phyloP scores from a whole-genome alignment of 805 yeast species.

The Saturnispora bothae region DNA sequence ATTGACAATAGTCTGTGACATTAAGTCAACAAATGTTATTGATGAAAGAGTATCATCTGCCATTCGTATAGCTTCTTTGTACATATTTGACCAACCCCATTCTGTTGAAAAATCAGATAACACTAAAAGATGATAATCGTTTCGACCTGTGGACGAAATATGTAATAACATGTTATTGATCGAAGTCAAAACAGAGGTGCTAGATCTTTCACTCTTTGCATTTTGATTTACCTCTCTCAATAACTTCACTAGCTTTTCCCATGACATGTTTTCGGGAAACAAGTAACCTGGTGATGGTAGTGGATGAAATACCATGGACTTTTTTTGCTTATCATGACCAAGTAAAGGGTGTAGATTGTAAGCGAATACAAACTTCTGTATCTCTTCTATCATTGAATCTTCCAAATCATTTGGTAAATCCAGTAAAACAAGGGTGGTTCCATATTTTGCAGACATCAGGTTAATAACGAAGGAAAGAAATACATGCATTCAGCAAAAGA shows the following conservation, averaged over 20 bases:
- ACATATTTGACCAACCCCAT: slow-evolving; percentile 1
- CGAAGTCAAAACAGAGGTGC: background rate
- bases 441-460: slow-evolving; percentile 5
- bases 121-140: slow-evolving; percentile 1
- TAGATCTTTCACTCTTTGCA: background rate
- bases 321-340: background rate
- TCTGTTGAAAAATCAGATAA: background rate
- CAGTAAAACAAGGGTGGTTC: background rate
- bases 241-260: slow-evolving; percentile 1
- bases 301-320: slow-evolving; percentile 3
- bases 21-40: slow-evolving; percentile 1
- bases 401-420: background rate
- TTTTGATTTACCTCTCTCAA: slow-evolving; percentile 5
- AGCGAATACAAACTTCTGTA: slow-evolving; percentile 2
- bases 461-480: background rate
- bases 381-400: background rate
- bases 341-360: slow-evolving; percentile 4
- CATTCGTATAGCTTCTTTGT: background rate
- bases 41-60: background rate
- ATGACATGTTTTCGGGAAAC: background rate
- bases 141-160: background rate
- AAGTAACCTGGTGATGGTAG: background rate
- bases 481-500: background rate
- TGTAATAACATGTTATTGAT: slow-evolving; percentile 2
- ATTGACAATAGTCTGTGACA: background rate